Conservation (phyloP, 495 filamentous ascomycete genomes). For the Xylaria scruposa region DNA sequence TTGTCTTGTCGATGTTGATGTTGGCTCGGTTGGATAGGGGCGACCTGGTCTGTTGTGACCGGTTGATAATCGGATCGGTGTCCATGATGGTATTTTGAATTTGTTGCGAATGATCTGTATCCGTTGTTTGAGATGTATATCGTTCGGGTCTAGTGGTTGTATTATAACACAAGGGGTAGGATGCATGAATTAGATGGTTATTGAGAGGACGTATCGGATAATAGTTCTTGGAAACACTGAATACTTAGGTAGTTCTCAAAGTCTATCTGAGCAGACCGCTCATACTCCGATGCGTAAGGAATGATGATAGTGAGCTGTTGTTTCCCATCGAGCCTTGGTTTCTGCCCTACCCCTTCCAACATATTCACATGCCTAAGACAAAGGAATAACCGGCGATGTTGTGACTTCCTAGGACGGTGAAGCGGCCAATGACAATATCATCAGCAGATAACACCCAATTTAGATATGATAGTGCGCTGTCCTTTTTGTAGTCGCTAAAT, state of each 20-base stretch:
- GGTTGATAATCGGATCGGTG: slow-evolving; percentile 23
- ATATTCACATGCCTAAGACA: neutral
- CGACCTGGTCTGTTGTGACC: slow-evolving; percentile 28
- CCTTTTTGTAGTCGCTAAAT: neutral
- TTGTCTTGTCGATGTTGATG: slow-evolving; percentile 27
- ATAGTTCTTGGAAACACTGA: neutral
- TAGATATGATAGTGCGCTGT: neutral
- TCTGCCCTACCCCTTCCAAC: slow-evolving; percentile 12
- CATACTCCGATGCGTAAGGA: neutral
- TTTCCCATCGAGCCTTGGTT: neutral
- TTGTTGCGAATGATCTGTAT: slow-evolving; percentile 31
- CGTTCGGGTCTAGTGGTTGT: slow-evolving; percentile 24
- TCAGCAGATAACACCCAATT: neutral
- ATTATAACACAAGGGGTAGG: slow-evolving; percentile 26
- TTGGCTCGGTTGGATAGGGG: slow-evolving; percentile 36
- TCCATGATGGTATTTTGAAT: slow-evolving; percentile 31
- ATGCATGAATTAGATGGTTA: neutral
- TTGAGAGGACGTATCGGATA: neutral
- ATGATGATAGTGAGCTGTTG: neutral
- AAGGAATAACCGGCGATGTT: neutral
- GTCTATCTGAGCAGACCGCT: neutral
- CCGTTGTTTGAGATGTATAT: slow-evolving; percentile 16
- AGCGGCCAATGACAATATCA: neutral
- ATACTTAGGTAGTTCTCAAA: neutral
- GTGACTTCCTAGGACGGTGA: slow-evolving; percentile 4